Conservation (phyloP, 164 flowering plant genomes). For the Taxillus chinensis region DNA sequence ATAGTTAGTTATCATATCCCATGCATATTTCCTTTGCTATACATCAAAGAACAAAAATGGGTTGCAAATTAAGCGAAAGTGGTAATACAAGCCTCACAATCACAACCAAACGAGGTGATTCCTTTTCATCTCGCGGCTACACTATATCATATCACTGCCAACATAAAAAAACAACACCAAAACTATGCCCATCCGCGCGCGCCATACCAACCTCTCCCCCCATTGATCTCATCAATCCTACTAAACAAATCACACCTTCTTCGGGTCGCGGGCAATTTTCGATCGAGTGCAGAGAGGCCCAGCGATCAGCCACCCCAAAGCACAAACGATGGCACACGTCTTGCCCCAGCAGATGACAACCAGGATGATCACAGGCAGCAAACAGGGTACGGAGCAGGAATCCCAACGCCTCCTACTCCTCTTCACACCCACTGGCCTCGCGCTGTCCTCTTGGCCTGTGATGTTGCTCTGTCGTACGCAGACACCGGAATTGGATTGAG, state of each 20-base stretch:
- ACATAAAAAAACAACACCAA: too few species aligned
- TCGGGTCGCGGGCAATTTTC: too few species aligned
- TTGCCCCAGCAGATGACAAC: not conserved
- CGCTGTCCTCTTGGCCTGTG: not conserved
- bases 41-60: too few species aligned
- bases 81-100: too few species aligned
- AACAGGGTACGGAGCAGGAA: not conserved
- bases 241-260: too few species aligned
- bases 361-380: not conserved
- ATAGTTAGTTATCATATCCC: too few species aligned
- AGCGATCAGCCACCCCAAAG: not conserved
- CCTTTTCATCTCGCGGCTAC: too few species aligned
- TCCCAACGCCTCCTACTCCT: not conserved
- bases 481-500: not conserved
- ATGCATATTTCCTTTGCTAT: too few species aligned
- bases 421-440: not conserved
- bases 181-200: not conserved
- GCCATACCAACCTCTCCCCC: not conserved
- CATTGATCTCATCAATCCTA: not conserved
- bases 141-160: too few species aligned
- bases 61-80: too few species aligned
- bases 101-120: too few species aligned
- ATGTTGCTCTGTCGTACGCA: not conserved
- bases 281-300: not conserved
- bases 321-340: not conserved